Evolutionary conservation across 2,329 filamentous ascomycete species (phyloP).

Genomic region (Colletotrichum sp.): DNA sequence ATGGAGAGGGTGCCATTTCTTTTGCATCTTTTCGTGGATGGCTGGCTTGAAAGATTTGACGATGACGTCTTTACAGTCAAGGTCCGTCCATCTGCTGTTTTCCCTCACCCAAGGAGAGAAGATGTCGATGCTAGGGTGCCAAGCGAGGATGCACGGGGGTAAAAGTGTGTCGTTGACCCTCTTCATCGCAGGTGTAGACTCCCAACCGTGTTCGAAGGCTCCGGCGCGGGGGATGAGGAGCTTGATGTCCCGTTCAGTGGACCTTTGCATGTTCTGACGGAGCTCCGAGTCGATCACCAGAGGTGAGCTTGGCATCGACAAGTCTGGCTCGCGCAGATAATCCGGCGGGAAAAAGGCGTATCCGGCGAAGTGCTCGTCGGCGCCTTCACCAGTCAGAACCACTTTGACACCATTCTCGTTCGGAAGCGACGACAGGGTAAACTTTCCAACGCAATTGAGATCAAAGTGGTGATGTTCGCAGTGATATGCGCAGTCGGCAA

Average conservation of each 20-base stretch:
- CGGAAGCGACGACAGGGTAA: slow-evolving; percentile 49
- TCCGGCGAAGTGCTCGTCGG: slow-evolving; percentile 60
- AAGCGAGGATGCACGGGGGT: not conserved
- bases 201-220: slow-evolving; percentile 2
- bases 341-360: slow-evolving; percentile 53
- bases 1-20: slow-evolving; percentile 33
- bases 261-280: not conserved
- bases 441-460: slow-evolving; percentile 57
- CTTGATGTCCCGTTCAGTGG: not conserved
- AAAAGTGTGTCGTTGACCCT: not conserved
- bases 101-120: not conserved
- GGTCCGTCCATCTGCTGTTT: not conserved
- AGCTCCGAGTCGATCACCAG: not conserved
- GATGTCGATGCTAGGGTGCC: not conserved
- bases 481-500: slow-evolving; percentile 33
- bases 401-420: slow-evolving; percentile 54
- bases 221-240: not conserved
- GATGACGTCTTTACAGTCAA: not conserved
- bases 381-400: slow-evolving; percentile 56
- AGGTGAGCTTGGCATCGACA: slow-evolving; percentile 30
- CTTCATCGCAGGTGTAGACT: not conserved
- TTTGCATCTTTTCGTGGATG: slow-evolving; percentile 23
- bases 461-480: slow-evolving; percentile 42
- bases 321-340: slow-evolving; percentile 53
- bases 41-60: slow-evolving; percentile 2